These are phyloP conservation scores for Cercospora janseana DNA, from an alignment of 2,329 filamentous ascomycete genomes.

Conservation along the genomic window DNA sequence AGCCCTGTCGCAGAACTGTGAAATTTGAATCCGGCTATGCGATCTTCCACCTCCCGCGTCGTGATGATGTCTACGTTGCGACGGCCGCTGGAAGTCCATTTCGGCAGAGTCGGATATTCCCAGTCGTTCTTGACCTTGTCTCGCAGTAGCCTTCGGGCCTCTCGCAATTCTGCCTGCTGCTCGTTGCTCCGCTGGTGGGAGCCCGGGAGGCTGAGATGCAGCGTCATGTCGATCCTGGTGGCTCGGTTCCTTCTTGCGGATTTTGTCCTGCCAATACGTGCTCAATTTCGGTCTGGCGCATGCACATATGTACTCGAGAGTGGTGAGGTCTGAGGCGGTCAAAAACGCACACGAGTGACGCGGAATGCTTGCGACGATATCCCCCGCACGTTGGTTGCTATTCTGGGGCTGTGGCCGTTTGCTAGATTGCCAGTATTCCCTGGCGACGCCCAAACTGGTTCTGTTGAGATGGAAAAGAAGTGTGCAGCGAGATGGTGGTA, in stretches of 20 bases:
- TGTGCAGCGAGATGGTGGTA: no score
- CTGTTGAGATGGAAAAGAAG: no score
- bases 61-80: constrained; percentile 5
- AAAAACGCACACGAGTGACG: no score
- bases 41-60: constrained; percentile 23
- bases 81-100: constrained; percentile 25
- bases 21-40: constrained; percentile 35
- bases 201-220: constrained; percentile 32
- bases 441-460: no score
- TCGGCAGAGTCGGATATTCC: constrained; percentile 42
- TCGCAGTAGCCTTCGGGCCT: constrained; percentile 44
- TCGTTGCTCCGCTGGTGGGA: constrained; percentile 36
- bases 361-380: no score
- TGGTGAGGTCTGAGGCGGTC: no score
- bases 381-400: no score
- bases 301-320: no score
- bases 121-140: constrained; percentile 48
- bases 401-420: no score
- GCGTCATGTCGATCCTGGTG: constrained; percentile 27
- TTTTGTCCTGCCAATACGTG: no score
- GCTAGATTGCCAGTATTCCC: no score
- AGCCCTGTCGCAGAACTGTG: constrained; percentile 20
- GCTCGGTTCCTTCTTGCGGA: neutral
- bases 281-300: no score
- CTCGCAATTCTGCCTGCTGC: constrained; percentile 45